These are phyloP conservation scores for Malus sylvestris DNA, from an alignment of 306 rosid species.

Conservation along the genomic window DNA sequence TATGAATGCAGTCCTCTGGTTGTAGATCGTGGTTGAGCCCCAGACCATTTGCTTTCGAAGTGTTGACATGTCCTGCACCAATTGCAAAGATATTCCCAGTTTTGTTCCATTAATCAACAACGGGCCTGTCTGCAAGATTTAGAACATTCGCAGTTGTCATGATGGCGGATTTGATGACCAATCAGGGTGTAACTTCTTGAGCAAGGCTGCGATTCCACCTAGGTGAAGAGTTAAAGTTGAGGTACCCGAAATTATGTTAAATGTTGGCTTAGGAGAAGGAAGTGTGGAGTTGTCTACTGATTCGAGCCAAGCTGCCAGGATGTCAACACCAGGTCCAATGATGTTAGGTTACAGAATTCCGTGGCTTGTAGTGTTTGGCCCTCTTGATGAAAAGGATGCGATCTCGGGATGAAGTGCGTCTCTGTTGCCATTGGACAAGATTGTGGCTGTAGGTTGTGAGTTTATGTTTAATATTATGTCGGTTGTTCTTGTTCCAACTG, in stretches of 20 bases:
- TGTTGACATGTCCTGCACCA: constrained; percentile 55
- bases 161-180: constrained; percentile 53
- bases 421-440: constrained; percentile 38
- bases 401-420: constrained; percentile 33
- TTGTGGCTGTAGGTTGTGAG: constrained; percentile 24
- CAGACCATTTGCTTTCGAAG: constrained; percentile 33
- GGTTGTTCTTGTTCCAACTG: constrained; percentile 23
- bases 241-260: constrained; percentile 33
- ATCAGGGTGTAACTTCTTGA: constrained; percentile 47
- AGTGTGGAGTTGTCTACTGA: not conserved
- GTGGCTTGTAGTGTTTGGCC: constrained; percentile 40
- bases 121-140: not conserved
- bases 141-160: not conserved
- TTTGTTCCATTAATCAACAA: not conserved
- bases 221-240: constrained; percentile 62
- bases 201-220: constrained; percentile 41
- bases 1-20: constrained; percentile 40
- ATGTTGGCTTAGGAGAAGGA: not conserved
- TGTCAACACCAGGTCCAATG: constrained; percentile 45
- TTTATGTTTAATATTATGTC: constrained; percentile 36
- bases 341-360: constrained; percentile 59
- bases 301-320: constrained; percentile 42
- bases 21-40: constrained; percentile 43
- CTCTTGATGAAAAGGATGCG: constrained; percentile 48
- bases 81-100: constrained; percentile 29